A percentile compares a stretch with the other conserved stretches of the same genome.
Evolutionary conservation across 768 basidiomycete genomes (phyloP).

Genomic region (Trametes cubensis): DNA sequence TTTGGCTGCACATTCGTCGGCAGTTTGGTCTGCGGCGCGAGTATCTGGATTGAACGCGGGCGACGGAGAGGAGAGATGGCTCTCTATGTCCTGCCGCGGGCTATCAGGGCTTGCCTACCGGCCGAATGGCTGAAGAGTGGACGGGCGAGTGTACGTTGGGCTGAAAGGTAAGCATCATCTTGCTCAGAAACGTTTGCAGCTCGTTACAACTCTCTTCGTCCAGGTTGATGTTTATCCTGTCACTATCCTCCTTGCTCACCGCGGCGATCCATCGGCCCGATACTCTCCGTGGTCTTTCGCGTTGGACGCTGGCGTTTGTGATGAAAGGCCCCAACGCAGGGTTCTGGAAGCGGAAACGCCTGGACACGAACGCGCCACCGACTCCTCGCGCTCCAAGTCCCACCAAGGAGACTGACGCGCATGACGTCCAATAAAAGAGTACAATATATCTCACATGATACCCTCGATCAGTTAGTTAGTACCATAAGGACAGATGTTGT

Average conservation of each 20-base stretch:
- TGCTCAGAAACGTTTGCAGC: slow-evolving; percentile 3
- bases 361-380: slow-evolving; percentile 17
- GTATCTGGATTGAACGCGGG: slow-evolving; percentile 79
- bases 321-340: slow-evolving; percentile 60
- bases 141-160: slow-evolving; percentile 41
- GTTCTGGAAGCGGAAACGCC: slow-evolving; percentile 47
- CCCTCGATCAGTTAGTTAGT: background rate
- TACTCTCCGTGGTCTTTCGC: slow-evolving; percentile 69
- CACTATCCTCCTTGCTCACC: slow-evolving; percentile 67
- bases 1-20: slow-evolving; percentile 67
- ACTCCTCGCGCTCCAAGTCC: slow-evolving; percentile 13
- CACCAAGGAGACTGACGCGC: background rate
- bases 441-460: background rate
- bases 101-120: slow-evolving; percentile 65
- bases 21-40: slow-evolving; percentile 69
- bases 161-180: slow-evolving; percentile 54
- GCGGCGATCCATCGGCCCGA: slow-evolving; percentile 62
- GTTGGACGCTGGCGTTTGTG: slow-evolving; percentile 71
- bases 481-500: too few species aligned
- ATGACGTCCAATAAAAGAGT: background rate
- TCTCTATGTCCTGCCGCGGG: slow-evolving; percentile 74
- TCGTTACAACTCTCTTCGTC: background rate
- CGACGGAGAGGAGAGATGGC: slow-evolving; percentile 77
- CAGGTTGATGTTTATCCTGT: slow-evolving; percentile 63
- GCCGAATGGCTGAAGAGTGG: slow-evolving; percentile 52